phyloP scores from a whole-genome alignment of 164 flowering plant genomes.

The Dillenia suffruticosa region DNA sequence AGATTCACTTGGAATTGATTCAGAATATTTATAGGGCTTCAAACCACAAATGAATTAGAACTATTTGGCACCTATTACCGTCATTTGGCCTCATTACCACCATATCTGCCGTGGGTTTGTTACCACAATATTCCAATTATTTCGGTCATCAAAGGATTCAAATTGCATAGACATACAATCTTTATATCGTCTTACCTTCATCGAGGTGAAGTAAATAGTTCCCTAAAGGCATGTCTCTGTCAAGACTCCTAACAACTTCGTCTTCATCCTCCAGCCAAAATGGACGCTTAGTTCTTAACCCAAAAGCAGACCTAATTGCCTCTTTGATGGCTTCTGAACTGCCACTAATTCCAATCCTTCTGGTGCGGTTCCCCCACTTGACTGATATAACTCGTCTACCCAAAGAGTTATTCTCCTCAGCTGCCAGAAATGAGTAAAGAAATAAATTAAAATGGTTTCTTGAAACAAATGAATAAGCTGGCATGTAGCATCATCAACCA shows the following conservation, averaged over 20 bases:
- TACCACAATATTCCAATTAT: too few relatives aligned
- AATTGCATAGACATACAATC: neutral
- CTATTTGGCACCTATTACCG: too few relatives aligned
- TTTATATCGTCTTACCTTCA: slow-evolving; percentile 26
- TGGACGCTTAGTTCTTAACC: slow-evolving; percentile 38
- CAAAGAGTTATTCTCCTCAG: slow-evolving; percentile 30
- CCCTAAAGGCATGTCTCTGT: slow-evolving; percentile 38
- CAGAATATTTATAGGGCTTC: neutral
- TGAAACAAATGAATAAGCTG: neutral
- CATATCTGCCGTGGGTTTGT: too few relatives aligned
- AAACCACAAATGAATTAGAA: too few relatives aligned
- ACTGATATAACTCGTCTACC: slow-evolving; percentile 48
- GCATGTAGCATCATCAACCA: neutral
- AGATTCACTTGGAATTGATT: too few relatives aligned
- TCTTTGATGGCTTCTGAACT: slow-evolving; percentile 40
- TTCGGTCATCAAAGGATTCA: neutral
- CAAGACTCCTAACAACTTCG: slow-evolving; percentile 35
- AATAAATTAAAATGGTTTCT: neutral
- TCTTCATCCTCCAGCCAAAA: slow-evolving; percentile 58
- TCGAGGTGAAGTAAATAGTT: slow-evolving; percentile 39
- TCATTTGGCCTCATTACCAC: too few relatives aligned
- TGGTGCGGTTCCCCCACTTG: slow-evolving; percentile 42
- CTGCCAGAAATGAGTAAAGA: slow-evolving; percentile 16
- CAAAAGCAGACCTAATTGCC: slow-evolving; percentile 36
- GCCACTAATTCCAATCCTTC: slow-evolving; percentile 45